phyloP scores from a whole-genome alignment of 257 asterid genomes.

The Solanum rostratum region DNA sequence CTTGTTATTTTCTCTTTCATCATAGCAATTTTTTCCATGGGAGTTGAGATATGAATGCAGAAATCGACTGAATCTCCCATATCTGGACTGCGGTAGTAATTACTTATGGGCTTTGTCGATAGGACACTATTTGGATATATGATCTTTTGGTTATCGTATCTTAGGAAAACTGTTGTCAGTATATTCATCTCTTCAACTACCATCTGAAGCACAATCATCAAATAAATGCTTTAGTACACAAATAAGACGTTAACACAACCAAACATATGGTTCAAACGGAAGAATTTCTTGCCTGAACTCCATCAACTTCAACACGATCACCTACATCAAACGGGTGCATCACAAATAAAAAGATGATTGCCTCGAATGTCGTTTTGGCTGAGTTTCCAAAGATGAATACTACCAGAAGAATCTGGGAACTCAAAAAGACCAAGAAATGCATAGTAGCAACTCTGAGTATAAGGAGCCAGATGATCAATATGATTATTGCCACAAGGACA shows the following conservation, averaged over 20 bases:
- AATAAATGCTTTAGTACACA: background rate
- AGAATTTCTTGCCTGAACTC: conserved; percentile 55
- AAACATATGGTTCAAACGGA: background rate
- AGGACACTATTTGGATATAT: conserved; percentile 69
- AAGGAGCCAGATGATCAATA: conserved; percentile 60
- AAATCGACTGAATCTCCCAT: conserved; percentile 87
- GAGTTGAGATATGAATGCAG: conserved; percentile 66
- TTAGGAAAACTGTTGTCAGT: conserved; percentile 65
- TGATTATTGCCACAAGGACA: conserved; percentile 37
- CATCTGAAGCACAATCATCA: conserved; percentile 43
- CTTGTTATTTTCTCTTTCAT: conserved; percentile 71
- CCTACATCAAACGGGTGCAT: conserved; percentile 98
- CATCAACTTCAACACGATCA: conserved; percentile 85
- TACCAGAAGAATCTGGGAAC: conserved; percentile 76
- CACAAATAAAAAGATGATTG: conserved; percentile 80
- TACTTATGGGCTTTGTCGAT: conserved; percentile 62
- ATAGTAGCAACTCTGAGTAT: conserved; percentile 73
- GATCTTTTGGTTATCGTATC: conserved; percentile 68
- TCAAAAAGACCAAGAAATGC: conserved; percentile 62
- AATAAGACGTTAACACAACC: background rate
- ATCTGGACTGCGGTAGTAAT: conserved; percentile 86
- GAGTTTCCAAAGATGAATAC: conserved; percentile 93
- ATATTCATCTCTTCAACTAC: conserved; percentile 94
- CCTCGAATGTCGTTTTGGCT: conserved; percentile 84
- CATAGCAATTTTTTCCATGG: conserved; percentile 49